Conservation (phyloP, 2,329 filamentous ascomycete genomes). For the Fusarium concolor region DNA sequence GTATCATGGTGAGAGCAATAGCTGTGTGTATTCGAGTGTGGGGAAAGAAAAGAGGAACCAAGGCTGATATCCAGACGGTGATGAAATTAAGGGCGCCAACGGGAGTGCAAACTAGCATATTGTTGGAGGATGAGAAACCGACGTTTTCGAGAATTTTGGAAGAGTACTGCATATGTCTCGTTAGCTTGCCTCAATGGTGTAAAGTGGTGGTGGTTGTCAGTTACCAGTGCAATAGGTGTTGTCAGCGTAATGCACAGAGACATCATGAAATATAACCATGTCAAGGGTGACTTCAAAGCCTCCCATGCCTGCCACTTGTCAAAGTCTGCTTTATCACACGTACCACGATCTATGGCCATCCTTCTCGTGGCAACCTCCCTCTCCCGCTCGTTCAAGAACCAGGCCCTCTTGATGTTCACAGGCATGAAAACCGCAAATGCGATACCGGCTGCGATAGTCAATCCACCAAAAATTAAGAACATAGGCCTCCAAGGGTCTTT, state of each 20-base stretch:
- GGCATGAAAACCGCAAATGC: conserved; percentile 31
- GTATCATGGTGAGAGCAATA: conserved; percentile 7
- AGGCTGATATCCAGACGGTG: conserved; percentile 36
- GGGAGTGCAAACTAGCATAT: conserved; percentile 27
- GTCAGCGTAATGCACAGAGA: conserved; percentile 38
- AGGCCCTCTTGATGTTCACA: conserved; percentile 19
- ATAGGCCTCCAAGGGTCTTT: conserved; percentile 36
- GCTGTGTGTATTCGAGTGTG: conserved; percentile 33
- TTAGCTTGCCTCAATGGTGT: background rate
- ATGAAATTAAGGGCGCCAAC: conserved; percentile 32
- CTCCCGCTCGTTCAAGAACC: conserved; percentile 38
- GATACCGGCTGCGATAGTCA: conserved; percentile 22
- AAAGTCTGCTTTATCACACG: conserved; percentile 30
- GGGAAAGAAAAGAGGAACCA: conserved; percentile 35
- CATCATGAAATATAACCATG: conserved; percentile 36
- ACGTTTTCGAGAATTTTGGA: conserved; percentile 17
- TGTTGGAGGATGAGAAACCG: conserved; percentile 16
- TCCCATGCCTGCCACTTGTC: conserved; percentile 36
- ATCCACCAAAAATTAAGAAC: conserved; percentile 35
- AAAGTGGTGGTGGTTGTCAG: too few species aligned
- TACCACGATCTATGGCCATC: conserved; percentile 34
- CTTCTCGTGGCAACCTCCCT: conserved; percentile 22
- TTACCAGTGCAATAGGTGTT: conserved; percentile 40
- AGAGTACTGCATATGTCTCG: background rate
- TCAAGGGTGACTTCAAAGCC: conserved; percentile 24